phyloP scores from a whole-genome alignment of 139 green algal genomes.

The Coelastrella sp. region DNA sequence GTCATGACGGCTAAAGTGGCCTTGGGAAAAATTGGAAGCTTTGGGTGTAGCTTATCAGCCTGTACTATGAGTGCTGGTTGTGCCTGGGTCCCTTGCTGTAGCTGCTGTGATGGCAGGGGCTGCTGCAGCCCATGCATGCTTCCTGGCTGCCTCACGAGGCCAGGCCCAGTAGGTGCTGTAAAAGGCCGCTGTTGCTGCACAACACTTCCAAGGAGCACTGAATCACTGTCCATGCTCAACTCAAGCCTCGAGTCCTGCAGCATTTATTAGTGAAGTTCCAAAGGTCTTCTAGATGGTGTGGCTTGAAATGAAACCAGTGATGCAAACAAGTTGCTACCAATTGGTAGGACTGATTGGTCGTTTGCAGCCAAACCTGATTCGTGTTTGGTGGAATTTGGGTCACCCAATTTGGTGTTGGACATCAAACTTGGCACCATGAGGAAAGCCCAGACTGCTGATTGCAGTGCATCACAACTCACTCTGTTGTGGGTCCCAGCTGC shows the following conservation, averaged over 20 bases:
- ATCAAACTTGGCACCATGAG: too few species aligned
- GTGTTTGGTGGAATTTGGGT: too few species aligned
- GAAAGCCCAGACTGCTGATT: too few species aligned
- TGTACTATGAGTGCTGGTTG: not conserved
- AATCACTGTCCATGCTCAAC: constrained; percentile 24
- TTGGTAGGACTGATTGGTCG: too few species aligned
- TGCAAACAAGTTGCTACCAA: too few species aligned
- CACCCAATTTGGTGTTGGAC: too few species aligned
- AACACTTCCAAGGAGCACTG: constrained; percentile 20
- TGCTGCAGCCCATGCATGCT: not conserved
- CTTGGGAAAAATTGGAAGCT: not conserved
- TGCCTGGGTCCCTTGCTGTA: not conserved
- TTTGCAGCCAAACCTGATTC: too few species aligned
- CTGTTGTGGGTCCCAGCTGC: not conserved
- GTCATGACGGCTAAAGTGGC: not conserved
- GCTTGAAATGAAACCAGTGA: too few species aligned
- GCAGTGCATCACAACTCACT: not conserved
- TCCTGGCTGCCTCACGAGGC: not conserved
- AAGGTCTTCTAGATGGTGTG: too few species aligned
- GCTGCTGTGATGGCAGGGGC: not conserved
- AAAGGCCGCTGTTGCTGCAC: constrained; percentile 26
- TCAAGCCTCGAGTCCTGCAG: constrained; percentile 17
- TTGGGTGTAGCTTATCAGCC: not conserved
- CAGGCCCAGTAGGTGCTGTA: not conserved
- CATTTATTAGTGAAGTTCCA: too few species aligned